Percentiles rank a stretch among this genome's conserved stretches.
phyloP scores from a whole-genome alignment of 148 eudicot species.

The Rheum nobile region DNA sequence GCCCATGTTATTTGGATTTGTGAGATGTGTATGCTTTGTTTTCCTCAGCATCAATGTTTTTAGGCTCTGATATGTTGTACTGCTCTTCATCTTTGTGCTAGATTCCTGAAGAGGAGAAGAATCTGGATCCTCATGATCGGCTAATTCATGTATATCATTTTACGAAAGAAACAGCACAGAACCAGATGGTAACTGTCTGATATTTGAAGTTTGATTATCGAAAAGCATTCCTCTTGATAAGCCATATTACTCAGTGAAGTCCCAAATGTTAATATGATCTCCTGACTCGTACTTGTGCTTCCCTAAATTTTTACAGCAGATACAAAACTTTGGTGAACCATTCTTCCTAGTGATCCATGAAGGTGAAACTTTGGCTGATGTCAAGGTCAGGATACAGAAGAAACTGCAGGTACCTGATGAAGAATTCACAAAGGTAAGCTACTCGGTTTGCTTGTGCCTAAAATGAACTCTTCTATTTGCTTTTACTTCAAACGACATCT shows the following conservation, averaged over 20 bases:
- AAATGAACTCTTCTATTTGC: not conserved
- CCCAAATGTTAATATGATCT: not conserved
- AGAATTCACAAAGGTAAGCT: conserved; percentile 65
- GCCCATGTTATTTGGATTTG: not conserved
- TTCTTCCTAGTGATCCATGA: conserved; percentile 82
- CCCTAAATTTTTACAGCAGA: conserved; percentile 34
- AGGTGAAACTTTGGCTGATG: conserved; percentile 71
- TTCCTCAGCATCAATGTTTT: not conserved
- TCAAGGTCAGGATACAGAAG: conserved; percentile 66
- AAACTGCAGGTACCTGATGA: conserved; percentile 80
- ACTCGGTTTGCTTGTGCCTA: not conserved
- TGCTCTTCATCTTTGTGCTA: conserved; percentile 13
- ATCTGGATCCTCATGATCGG: conserved; percentile 66
- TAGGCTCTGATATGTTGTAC: not conserved
- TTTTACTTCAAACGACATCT: not conserved
- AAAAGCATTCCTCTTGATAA: not conserved
- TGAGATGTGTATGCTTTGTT: not conserved
- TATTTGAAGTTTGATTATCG: not conserved
- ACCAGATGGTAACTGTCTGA: conserved; percentile 44
- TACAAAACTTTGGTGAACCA: conserved; percentile 83
- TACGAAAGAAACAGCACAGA: conserved; percentile 67
- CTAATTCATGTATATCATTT: conserved; percentile 84
- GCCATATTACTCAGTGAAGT: not conserved
- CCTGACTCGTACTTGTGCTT: not conserved
- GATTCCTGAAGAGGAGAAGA: conserved; percentile 95